A percentile compares a stretch with the other conserved stretches of the same genome.
Conservation (phyloP, 106 monocot species). For the Ottelia alismoides region DNA sequence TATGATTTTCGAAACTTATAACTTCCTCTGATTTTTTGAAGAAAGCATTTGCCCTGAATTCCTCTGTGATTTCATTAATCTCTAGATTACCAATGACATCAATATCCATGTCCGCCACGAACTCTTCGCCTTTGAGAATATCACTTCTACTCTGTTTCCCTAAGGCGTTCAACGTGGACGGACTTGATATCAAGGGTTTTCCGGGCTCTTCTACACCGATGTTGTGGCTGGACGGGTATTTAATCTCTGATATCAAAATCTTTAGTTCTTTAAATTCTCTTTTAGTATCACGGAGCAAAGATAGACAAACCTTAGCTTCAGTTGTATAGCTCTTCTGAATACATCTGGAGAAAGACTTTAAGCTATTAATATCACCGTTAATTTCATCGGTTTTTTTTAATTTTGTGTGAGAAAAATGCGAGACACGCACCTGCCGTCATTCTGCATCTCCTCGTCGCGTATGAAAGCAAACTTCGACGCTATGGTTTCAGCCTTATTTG, state of each 20-base stretch:
- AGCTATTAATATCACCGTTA: constrained; percentile 1
- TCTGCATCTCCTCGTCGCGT: background rate
- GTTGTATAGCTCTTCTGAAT: background rate
- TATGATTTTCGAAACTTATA: constrained; percentile 18
- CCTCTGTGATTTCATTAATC: background rate
- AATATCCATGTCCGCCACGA: background rate
- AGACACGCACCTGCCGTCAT: background rate
- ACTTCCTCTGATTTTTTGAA: background rate
- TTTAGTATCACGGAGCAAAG: too few species aligned
- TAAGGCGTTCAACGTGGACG: too few species aligned
- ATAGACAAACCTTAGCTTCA: too few species aligned
- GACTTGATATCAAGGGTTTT: too few species aligned
- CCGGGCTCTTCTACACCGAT: too few species aligned
- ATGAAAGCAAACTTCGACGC: background rate
- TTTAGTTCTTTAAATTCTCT: too few species aligned
- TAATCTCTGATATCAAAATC: too few species aligned
- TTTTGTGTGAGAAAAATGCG: background rate
- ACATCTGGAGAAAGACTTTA: background rate
- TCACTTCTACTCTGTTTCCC: too few species aligned
- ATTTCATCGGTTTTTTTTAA: background rate
- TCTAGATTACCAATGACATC: too few species aligned
- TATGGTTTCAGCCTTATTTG: too few species aligned
- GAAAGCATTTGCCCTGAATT: background rate
- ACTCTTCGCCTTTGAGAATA: too few species aligned
- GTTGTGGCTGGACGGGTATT: too few species aligned